Percentiles rank a stretch among this genome's conserved stretches.
Evolutionary conservation across 805 yeast genomes (phyloP).

Genomic region (Saturnispora dispora): DNA sequence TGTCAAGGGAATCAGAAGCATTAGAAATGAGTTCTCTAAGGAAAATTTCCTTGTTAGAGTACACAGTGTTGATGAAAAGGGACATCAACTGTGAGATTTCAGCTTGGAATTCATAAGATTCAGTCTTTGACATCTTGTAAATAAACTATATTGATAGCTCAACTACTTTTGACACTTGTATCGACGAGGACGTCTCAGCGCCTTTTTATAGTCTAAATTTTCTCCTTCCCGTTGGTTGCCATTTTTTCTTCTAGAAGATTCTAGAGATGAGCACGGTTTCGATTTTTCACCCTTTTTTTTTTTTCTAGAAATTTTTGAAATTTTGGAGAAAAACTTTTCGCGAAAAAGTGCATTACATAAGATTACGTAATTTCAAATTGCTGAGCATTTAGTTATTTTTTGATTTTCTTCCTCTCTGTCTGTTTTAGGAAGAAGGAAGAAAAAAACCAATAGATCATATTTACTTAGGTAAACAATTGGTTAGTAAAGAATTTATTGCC

Average conservation of each 20-base stretch:
- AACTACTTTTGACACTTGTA: not conserved
- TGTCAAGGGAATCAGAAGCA: conserved; percentile 98
- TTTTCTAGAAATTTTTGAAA: not conserved
- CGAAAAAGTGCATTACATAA: not conserved
- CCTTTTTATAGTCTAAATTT: not conserved
- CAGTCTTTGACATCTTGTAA: conserved; percentile 35
- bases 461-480: not conserved
- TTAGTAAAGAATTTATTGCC: not conserved
- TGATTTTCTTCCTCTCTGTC: not conserved
- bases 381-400: not conserved
- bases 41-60: conserved; percentile 98
- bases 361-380: not conserved
- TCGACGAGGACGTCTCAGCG: not conserved
- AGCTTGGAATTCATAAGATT: conserved; percentile 97
- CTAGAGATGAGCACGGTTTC: not conserved
- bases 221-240: not conserved
- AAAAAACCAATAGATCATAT: not conserved
- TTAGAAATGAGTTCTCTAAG: conserved; percentile 97
- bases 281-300: too few species aligned
- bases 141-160: not conserved
- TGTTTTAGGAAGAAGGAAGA: not conserved
- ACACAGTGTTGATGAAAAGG: conserved; percentile 98
- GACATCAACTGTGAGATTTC: conserved; percentile 99
- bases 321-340: not conserved
- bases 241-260: conserved; percentile 5